Percentiles rank a stretch among this genome's conserved stretches.
Evolutionary conservation across 2,329 filamentous ascomycete species (phyloP).

Genomic region (Ascochyta clinopodiicola): DNA sequence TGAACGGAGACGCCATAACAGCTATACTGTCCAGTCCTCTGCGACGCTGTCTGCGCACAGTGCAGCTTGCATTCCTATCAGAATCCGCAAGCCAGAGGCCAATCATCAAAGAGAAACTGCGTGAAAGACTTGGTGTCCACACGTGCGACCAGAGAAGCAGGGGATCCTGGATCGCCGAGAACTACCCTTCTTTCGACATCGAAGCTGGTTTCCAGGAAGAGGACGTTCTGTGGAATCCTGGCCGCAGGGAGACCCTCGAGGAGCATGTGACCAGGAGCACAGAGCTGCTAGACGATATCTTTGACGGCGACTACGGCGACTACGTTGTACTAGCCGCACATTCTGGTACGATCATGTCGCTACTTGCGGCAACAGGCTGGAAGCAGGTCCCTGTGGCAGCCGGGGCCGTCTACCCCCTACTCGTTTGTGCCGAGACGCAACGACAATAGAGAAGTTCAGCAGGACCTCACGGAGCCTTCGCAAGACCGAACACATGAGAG

Average conservation of each 20-base stretch:
- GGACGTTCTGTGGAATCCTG: constrained; percentile 55
- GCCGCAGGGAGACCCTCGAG: constrained; percentile 15
- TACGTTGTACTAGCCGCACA: constrained; percentile 62
- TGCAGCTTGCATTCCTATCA: constrained; percentile 66
- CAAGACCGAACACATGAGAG: neutral
- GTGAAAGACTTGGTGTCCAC: constrained; percentile 69
- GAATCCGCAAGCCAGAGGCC: constrained; percentile 44
- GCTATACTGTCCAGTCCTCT: constrained; percentile 62
- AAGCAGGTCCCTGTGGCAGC: constrained; percentile 20
- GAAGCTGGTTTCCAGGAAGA: constrained; percentile 65
- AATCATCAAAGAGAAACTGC: constrained; percentile 65
- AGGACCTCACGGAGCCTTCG: neutral
- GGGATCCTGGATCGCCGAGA: constrained; percentile 57
- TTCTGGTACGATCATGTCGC: constrained; percentile 60
- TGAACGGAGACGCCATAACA: constrained; percentile 16
- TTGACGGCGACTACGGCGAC: constrained; percentile 50
- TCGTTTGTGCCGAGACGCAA: constrained; percentile 10
- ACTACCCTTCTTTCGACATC: constrained; percentile 60
- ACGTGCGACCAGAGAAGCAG: constrained; percentile 68
- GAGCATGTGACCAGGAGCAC: constrained; percentile 14
- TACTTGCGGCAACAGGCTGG: constrained; percentile 58
- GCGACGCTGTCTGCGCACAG: constrained; percentile 66
- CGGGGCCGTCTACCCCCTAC: constrained; percentile 22
- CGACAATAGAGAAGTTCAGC: neutral
- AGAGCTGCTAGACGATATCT: constrained; percentile 57